A percentile compares a stretch with the other conserved stretches of the same genome.
Evolutionary conservation across 2,329 filamentous ascomycete genomes (phyloP).

Genomic region (Chaetomium sp.): DNA sequence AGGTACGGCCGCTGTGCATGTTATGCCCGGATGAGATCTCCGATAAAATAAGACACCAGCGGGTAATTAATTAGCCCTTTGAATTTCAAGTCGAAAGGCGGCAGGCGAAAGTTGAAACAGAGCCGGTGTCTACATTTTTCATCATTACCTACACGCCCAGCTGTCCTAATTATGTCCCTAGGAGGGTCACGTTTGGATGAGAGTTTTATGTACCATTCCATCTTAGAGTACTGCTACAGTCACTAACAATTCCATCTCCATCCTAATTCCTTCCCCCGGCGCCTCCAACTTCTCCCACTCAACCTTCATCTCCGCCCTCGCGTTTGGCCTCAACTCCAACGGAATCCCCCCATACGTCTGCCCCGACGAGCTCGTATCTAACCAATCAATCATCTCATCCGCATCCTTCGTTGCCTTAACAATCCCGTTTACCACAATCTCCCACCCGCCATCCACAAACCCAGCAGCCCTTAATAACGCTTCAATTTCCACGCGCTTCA

Average conservation of each 20-base stretch:
- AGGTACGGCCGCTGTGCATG: too few species aligned
- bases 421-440: conserved; percentile 1
- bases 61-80: too few species aligned
- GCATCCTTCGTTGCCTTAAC: neutral
- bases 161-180: too few species aligned
- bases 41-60: too few species aligned
- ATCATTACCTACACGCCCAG: too few species aligned
- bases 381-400: conserved; percentile 4
- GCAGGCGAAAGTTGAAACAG: too few species aligned
- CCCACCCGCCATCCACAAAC: neutral
- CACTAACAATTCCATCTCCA: conserved; percentile 5
- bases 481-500: neutral
- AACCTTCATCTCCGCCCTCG: conserved; percentile 1
- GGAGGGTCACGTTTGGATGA: too few species aligned
- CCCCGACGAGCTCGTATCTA: conserved; percentile 4
- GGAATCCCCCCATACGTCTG: conserved; percentile 4
- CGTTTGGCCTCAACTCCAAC: neutral
- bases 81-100: too few species aligned
- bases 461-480: neutral
- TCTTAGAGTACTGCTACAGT: neutral
- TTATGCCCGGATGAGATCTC: too few species aligned
- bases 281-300: neutral
- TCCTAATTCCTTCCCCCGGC: neutral
- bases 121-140: too few species aligned
- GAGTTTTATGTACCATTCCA: too few species aligned